Conservation (phyloP, 2,329 filamentous ascomycete species). For the Fusarium penzigii region DNA sequence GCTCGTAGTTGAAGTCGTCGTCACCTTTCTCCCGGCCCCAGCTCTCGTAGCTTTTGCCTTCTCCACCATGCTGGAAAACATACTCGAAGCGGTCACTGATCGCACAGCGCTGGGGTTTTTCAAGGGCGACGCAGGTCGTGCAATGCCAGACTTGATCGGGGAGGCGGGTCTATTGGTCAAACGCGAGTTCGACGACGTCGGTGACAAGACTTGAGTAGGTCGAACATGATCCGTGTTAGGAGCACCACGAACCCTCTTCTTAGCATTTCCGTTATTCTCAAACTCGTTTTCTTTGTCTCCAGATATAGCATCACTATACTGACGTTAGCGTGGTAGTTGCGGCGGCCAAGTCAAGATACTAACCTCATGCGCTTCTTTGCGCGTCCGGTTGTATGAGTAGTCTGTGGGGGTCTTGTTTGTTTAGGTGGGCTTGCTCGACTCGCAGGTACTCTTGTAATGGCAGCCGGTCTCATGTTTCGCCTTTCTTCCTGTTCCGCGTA, state of each 20-base stretch:
- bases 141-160: conserved; percentile 58
- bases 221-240: conserved; percentile 42
- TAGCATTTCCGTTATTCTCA: conserved; percentile 61
- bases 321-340: conserved; percentile 25
- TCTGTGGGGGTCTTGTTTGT: conserved; percentile 28
- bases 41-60: conserved; percentile 59
- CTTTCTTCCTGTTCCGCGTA: conserved; percentile 48
- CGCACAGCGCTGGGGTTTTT: conserved; percentile 51
- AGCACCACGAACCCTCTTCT: conserved; percentile 61
- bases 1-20: conserved; percentile 46
- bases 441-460: conserved; percentile 51
- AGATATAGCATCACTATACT: conserved; percentile 60
- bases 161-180: conserved; percentile 53
- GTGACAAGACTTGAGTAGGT: conserved; percentile 70
- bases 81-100: conserved; percentile 42
- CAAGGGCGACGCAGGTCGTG: conserved; percentile 62
- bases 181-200: conserved; percentile 79
- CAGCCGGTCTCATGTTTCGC: conserved; percentile 44
- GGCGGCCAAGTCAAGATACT: conserved; percentile 14
- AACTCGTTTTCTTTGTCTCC: conserved; percentile 78
- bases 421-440: conserved; percentile 39
- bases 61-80: conserved; percentile 60
- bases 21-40: conserved; percentile 47
- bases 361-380: conserved; percentile 55
- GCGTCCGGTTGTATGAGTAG: conserved; percentile 26